Percentiles rank a stretch among this genome's conserved stretches.
Evolutionary conservation across 306 rosid genomes (phyloP).

Genomic region (Canavalia ensiformis): DNA sequence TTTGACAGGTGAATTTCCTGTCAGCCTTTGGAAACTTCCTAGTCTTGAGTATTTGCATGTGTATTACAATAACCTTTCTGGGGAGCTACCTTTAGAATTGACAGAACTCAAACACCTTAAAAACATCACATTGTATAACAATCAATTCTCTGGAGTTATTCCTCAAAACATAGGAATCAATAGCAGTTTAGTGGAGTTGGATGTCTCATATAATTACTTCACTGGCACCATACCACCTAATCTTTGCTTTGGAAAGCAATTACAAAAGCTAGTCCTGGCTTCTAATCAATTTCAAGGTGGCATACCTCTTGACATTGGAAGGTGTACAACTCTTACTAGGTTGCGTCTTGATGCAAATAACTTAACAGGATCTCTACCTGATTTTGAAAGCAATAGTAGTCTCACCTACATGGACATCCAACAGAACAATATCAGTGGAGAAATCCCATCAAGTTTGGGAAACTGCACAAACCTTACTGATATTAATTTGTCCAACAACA

Average conservation of each 20-base stretch:
- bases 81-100: slow-evolving; percentile 63
- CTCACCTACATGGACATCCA: slow-evolving; percentile 55
- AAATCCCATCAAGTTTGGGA: slow-evolving; percentile 58
- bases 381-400: slow-evolving; percentile 4
- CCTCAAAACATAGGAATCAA: slow-evolving; percentile 37
- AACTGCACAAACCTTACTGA: slow-evolving; percentile 55
- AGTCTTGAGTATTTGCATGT: slow-evolving; percentile 37
- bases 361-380: slow-evolving; percentile 47
- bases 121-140: slow-evolving; percentile 59
- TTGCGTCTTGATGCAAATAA: slow-evolving; percentile 51
- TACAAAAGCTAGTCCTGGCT: slow-evolving; percentile 52
- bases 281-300: slow-evolving; percentile 61
- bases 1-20: slow-evolving; percentile 69
- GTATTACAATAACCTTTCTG: slow-evolving; percentile 59
- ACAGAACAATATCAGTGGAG: slow-evolving; percentile 49
- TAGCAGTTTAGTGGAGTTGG: slow-evolving; percentile 1
- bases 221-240: slow-evolving; percentile 65
- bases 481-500: slow-evolving; percentile 61
- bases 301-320: slow-evolving; percentile 62
- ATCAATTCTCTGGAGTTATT: slow-evolving; percentile 64
- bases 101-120: slow-evolving; percentile 61
- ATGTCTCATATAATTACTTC: neutral
- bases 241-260: slow-evolving; percentile 63
- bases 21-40: slow-evolving; percentile 72
- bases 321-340: slow-evolving; percentile 62